Evolutionary conservation across 1,139 yeast species (phyloP).

Genomic region (Schwanniomyces etchellsii): DNA sequence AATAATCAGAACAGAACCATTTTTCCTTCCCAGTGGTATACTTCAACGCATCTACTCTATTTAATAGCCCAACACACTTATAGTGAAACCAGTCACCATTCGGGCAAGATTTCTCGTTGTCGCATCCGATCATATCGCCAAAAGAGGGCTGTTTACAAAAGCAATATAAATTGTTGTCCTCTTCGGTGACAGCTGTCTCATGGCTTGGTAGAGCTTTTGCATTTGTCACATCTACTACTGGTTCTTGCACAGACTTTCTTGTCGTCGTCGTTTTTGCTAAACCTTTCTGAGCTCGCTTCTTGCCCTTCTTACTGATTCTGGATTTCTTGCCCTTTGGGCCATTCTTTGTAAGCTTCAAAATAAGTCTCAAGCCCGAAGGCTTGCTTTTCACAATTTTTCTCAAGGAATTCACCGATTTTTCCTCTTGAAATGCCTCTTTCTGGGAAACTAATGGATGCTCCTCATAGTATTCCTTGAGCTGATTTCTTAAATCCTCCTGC

Average conservation of each 20-base stretch:
- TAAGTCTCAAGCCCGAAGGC: constrained; percentile 19
- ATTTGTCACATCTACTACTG: constrained; percentile 1
- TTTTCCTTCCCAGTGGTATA: constrained; percentile 30
- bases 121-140: constrained; percentile 47
- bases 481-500: constrained; percentile 20
- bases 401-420: constrained; percentile 12
- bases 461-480: constrained; percentile 30
- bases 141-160: constrained; percentile 41
- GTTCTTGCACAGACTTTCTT: too few species aligned
- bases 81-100: constrained; percentile 49
- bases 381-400: constrained; percentile 4
- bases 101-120: constrained; percentile 33
- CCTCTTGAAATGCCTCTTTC: constrained; percentile 34
- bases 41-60: constrained; percentile 34
- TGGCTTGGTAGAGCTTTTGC: constrained; percentile 3
- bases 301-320: constrained; percentile 4
- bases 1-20: constrained; percentile 39
- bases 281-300: constrained; percentile 4
- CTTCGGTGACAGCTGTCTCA: constrained; percentile 7
- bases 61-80: constrained; percentile 41
- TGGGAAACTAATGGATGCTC: constrained; percentile 35
- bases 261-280: constrained; percentile 1
- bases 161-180: constrained; percentile 27
- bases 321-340: constrained; percentile 2
- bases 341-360: constrained; percentile 22